These are phyloP conservation scores for Dothiorella sarmentorum DNA, from an alignment of 2,329 filamentous ascomycete genomes.

Conservation along the genomic window DNA sequence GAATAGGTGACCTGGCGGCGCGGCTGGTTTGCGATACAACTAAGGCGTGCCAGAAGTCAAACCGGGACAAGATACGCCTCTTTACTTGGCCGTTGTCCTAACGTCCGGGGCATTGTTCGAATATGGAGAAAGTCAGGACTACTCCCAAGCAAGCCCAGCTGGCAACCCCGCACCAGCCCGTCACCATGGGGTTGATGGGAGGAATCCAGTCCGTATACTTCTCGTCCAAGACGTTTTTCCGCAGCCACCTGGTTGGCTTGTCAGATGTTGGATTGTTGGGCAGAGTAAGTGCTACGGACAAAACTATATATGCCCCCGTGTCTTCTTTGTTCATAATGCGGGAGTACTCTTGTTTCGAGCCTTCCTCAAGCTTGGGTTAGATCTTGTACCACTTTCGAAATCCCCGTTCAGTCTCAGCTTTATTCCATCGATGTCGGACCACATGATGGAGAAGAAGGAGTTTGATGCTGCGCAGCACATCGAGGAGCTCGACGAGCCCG, in stretches of 20 bases:
- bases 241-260: not conserved
- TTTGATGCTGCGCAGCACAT: not conserved
- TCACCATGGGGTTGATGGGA: not conserved
- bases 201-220: not conserved
- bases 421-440: not conserved
- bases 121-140: not conserved
- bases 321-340: not conserved
- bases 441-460: slow-evolving; percentile 5
- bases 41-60: not conserved
- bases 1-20: too few species aligned
- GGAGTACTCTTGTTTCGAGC: not conserved
- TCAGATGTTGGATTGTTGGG: not conserved
- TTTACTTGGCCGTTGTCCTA: slow-evolving; percentile 3
- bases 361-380: not conserved
- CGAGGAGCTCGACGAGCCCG: not conserved
- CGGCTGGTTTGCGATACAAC: too few species aligned
- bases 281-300: not conserved
- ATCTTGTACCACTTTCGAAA: not conserved
- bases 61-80: slow-evolving; percentile 8
- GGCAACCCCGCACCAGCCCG: slow-evolving; percentile 4
- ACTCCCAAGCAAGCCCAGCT: slow-evolving; percentile 7
- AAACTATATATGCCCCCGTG: slow-evolving; percentile 9
- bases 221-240: not conserved
- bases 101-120: not conserved
- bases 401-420: not conserved